These are phyloP conservation scores for Plasmodium adleri DNA, from an alignment of 169 alveolate genomes.

Conservation along the genomic window DNA sequence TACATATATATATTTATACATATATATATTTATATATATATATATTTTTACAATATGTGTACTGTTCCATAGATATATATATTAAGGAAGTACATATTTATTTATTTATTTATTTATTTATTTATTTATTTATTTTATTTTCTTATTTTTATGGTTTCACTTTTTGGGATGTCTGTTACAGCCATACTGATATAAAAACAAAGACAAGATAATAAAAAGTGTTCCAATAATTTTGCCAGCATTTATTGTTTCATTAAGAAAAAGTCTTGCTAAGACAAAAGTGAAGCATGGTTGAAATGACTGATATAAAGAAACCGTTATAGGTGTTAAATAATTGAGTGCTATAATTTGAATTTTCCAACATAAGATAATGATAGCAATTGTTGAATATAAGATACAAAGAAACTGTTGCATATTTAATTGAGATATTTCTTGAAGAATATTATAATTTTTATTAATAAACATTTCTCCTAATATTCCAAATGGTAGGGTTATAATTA, in stretches of 20 bases:
- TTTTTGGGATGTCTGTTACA: constrained; percentile 8
- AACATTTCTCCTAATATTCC: constrained; percentile 77
- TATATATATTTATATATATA: too few relatives aligned
- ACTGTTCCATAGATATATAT: background rate
- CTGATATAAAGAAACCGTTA: constrained; percentile 78
- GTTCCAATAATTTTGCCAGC: constrained; percentile 75
- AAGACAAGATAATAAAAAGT: constrained; percentile 61
- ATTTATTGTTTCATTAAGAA: constrained; percentile 76
- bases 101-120: background rate
- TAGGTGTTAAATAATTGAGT: constrained; percentile 75
- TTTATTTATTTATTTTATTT: too few relatives aligned
- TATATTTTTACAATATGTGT: too few relatives aligned
- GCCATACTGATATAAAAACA: constrained; percentile 69
- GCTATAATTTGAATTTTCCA: constrained; percentile 81
- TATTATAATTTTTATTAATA: constrained; percentile 35
- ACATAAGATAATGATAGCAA: constrained; percentile 68
- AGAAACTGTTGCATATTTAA: constrained; percentile 22
- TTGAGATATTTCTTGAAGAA: constrained; percentile 24
- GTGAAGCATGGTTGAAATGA: constrained; percentile 80
- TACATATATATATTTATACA: too few relatives aligned
- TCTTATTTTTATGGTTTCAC: background rate
- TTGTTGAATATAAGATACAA: constrained; percentile 77
- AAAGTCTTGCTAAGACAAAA: constrained; percentile 73
- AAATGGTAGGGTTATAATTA: constrained; percentile 65
- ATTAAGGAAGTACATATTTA: background rate